Conservation (phyloP, 371 early-diverging fungal genomes). For the Mortierella sp. region DNA sequence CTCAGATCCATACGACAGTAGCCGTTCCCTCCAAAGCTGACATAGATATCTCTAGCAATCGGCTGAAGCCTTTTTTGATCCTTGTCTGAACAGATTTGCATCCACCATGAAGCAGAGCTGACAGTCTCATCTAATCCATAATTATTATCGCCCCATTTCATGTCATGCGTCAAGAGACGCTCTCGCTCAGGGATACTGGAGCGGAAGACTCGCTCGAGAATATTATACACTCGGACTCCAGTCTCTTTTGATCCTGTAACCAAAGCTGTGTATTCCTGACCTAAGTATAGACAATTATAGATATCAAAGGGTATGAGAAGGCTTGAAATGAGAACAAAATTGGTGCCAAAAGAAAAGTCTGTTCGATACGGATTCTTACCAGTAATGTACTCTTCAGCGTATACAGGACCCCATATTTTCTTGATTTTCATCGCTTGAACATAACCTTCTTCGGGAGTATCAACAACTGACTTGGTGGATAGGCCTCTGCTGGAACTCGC, state of each 20-base stretch:
- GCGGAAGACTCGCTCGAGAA: slow-evolving; percentile 47
- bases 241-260: slow-evolving; percentile 27
- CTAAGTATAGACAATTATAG: not conserved
- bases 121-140: slow-evolving; percentile 36
- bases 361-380: slow-evolving; percentile 8
- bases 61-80: slow-evolving; percentile 31
- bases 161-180: slow-evolving; percentile 41
- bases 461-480: slow-evolving; percentile 39
- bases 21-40: slow-evolving; percentile 41
- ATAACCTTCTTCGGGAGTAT: slow-evolving; percentile 40
- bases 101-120: slow-evolving; percentile 45
- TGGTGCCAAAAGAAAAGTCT: not conserved
- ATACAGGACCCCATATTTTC: slow-evolving; percentile 47
- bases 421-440: slow-evolving; percentile 42
- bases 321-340: not conserved
- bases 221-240: slow-evolving; percentile 32
- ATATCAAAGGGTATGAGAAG: not conserved
- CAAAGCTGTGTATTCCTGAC: slow-evolving; percentile 33
- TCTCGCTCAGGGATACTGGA: slow-evolving; percentile 39
- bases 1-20: slow-evolving; percentile 51
- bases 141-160: slow-evolving; percentile 45
- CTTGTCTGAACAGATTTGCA: slow-evolving; percentile 32
- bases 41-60: slow-evolving; percentile 24
- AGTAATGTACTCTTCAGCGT: slow-evolving; percentile 46
- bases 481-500: slow-evolving; percentile 47